Conservation (phyloP, 257 asterid genomes). For the Solanum bulbocastanum region DNA sequence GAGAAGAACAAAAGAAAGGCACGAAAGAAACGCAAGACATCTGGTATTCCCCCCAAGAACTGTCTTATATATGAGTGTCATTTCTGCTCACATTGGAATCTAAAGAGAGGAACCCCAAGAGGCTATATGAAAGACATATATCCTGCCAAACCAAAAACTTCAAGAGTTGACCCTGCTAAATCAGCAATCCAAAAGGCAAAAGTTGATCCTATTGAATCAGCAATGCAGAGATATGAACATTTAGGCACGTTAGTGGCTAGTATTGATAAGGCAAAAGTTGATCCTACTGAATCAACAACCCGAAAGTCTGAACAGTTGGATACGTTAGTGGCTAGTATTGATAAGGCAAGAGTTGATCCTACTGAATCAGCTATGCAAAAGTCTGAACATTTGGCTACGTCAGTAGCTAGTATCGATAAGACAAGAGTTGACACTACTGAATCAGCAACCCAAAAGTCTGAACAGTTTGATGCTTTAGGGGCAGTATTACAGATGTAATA, state of each 20-base stretch:
- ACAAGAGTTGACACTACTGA: background rate
- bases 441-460: background rate
- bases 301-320: background rate
- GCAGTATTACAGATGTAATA: background rate
- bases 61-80: slow-evolving; percentile 45
- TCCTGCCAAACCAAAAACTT: slow-evolving; percentile 29
- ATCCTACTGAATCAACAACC: background rate
- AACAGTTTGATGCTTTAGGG: background rate
- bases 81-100: slow-evolving; percentile 50
- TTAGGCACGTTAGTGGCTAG: background rate
- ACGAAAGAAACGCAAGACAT: slow-evolving; percentile 22
- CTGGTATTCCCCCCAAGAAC: slow-evolving; percentile 24
- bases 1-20: slow-evolving; percentile 33
- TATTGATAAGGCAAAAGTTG: background rate
- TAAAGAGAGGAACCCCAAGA: slow-evolving; percentile 61
- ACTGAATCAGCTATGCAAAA: background rate
- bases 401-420: background rate
- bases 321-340: background rate
- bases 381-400: background rate
- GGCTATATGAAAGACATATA: slow-evolving; percentile 43
- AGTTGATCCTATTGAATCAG: background rate
- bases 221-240: background rate
- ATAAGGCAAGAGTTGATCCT: background rate
- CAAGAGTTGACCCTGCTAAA: slow-evolving; percentile 5
- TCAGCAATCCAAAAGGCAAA: background rate